Evolutionary conservation across 768 basidiomycete genomes (phyloP).

Genomic region (Gymnopilus dilepis): DNA sequence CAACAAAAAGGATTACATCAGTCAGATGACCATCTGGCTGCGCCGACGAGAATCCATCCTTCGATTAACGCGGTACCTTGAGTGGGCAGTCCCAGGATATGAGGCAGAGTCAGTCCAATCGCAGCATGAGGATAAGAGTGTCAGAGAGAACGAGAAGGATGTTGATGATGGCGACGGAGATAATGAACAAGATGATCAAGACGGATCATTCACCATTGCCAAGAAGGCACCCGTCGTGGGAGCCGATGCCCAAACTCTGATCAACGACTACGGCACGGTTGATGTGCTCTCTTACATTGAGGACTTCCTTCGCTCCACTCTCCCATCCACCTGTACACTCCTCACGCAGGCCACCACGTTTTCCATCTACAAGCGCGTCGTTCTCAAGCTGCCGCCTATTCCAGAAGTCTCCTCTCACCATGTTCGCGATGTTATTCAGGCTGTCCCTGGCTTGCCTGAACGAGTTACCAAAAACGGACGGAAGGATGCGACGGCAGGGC

Average conservation of each 20-base stretch:
- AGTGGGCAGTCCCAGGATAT: constrained; percentile 29
- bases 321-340: background rate
- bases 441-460: background rate
- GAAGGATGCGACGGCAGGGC: constrained; percentile 18
- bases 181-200: background rate
- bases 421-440: constrained; percentile 10
- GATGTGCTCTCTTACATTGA: constrained; percentile 10
- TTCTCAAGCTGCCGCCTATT: constrained; percentile 23
- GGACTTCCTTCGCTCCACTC: constrained; percentile 4
- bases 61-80: constrained; percentile 28
- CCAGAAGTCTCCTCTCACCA: constrained; percentile 13
- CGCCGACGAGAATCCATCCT: constrained; percentile 38
- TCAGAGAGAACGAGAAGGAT: background rate
- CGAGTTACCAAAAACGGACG: constrained; percentile 18
- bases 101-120: background rate
- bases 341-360: constrained; percentile 12
- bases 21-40: constrained; percentile 48
- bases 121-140: constrained; percentile 1
- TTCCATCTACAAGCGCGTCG: constrained; percentile 26
- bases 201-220: constrained; percentile 13
- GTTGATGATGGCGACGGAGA: constrained; percentile 9
- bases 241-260: constrained; percentile 1
- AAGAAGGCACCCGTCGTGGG: constrained; percentile 13
- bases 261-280: constrained; percentile 12
- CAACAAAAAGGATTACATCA: constrained; percentile 33